Conservation (phyloP, 1,139 yeast species). For the Lodderomyces theae region DNA sequence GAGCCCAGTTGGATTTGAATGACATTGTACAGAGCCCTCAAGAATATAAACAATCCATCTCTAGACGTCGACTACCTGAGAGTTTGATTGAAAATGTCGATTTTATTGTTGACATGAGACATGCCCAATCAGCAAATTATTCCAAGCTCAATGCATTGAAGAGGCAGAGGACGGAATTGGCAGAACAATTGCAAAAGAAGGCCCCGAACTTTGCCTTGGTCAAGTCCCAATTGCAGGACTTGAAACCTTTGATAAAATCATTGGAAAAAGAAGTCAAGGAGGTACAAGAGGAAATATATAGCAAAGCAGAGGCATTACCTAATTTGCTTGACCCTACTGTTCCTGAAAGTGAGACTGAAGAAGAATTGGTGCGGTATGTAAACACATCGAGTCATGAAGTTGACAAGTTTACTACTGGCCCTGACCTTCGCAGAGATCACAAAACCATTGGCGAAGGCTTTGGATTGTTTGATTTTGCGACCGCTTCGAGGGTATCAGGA, state of each 20-base stretch:
- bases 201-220: conserved; percentile 6
- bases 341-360: conserved; percentile 36
- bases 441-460: conserved; percentile 59
- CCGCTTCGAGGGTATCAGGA: conserved; percentile 78
- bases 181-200: conserved; percentile 18
- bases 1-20: conserved; percentile 42
- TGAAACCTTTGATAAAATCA: conserved; percentile 34
- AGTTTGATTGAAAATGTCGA: conserved; percentile 29
- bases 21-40: conserved; percentile 38
- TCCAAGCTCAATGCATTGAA: conserved; percentile 26
- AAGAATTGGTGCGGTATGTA: conserved; percentile 47
- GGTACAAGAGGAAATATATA: conserved; percentile 29
- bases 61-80: conserved; percentile 40
- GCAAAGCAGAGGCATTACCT: conserved; percentile 59
- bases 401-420: conserved; percentile 2
- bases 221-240: conserved; percentile 27
- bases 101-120: conserved; percentile 27
- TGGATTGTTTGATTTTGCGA: conserved; percentile 63
- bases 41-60: conserved; percentile 44
- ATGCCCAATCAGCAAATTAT: conserved; percentile 21
- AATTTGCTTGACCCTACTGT: conserved; percentile 59
- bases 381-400: conserved; percentile 38
- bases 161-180: conserved; percentile 28
- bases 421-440: conserved; percentile 48
- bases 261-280: conserved; percentile 31